Evolutionary conservation across 129 eudicot genomes (phyloP), one percentile per base, ranked within the genome.

Genomic region (Arctium lappa): DNA sequence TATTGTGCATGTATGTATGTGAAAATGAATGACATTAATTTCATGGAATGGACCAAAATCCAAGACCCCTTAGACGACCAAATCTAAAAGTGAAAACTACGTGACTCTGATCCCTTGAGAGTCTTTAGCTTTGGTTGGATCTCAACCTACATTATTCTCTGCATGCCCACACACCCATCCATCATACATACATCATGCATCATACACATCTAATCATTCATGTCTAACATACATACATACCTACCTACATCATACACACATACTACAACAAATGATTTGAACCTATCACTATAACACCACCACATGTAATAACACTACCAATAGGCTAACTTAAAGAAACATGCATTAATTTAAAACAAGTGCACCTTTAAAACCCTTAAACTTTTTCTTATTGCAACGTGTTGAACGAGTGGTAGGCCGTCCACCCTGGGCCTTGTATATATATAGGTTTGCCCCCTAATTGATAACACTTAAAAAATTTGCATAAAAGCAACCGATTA

Each of bases 31-130:
- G 76, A n/a, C 29, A 72, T 72, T 13, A 13, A 16, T 29, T 6
- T 44, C 6, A 30, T 8, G 68, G 69, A 44, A 37, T 34, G 84
- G 72, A 39, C 78, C 84, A 81, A 80, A 56, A 81, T 81, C 79
- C 79, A 81, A 81, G 84, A 73, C 39, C 69, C 4, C 48, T 9
- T 7, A 44, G 48, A 83, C 86, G 78, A 50, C 40, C 53, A 83
- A 29, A 82, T 82, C 80, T 42, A 65, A 65, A 60, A 42, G 82
- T 83, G 86, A 83, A 77, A 83, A 77, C 82, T 77, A 83, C 86
- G 44, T 37, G 86, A 77, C 86, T 31, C 72, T 81, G 73, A 73
- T 56, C 73, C 12, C 8, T 73, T 60, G 42, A 79, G 73, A 56
- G 65, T 72, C 60, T 81, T 81, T 81, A 37, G 73, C 73, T 81